Evolutionary conservation across 345 rosid genomes (phyloP).

Genomic region (Hibiscus mutabilis): DNA sequence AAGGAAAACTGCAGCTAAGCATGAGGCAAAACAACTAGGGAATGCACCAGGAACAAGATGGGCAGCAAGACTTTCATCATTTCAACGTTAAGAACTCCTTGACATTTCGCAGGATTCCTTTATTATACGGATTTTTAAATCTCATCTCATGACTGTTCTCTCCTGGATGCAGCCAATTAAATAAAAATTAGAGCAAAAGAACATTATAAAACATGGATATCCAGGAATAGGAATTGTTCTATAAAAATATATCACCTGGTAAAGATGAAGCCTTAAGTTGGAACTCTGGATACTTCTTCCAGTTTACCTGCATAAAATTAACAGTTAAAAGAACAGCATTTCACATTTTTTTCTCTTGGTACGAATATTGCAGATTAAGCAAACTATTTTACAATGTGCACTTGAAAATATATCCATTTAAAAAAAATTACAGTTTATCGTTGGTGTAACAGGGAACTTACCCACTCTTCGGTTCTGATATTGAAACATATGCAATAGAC

Average conservation of each 20-base stretch:
- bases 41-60: background rate
- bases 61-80: background rate
- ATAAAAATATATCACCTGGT: conserved; percentile 26
- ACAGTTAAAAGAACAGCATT: background rate
- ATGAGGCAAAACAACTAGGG: background rate
- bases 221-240: background rate
- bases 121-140: conserved; percentile 46
- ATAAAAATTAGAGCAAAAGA: background rate
- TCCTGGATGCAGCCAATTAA: conserved; percentile 22
- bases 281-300: conserved; percentile 61
- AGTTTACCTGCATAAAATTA: conserved; percentile 36
- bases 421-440: background rate
- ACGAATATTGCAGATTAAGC: background rate
- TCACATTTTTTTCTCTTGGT: background rate
- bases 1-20: background rate
- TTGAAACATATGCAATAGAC: conserved; percentile 53
- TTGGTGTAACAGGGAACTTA: conserved; percentile 24
- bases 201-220: background rate
- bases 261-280: conserved; percentile 26
- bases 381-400: background rate
- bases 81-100: conserved; percentile 25
- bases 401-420: background rate
- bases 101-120: conserved; percentile 41
- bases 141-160: conserved; percentile 14
- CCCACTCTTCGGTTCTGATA: conserved; percentile 70